A percentile compares a stretch with the other conserved stretches of the same genome.
Evolutionary conservation across 495 filamentous ascomycete species (phyloP).

Genomic region (Talaromyces wortmannii): DNA sequence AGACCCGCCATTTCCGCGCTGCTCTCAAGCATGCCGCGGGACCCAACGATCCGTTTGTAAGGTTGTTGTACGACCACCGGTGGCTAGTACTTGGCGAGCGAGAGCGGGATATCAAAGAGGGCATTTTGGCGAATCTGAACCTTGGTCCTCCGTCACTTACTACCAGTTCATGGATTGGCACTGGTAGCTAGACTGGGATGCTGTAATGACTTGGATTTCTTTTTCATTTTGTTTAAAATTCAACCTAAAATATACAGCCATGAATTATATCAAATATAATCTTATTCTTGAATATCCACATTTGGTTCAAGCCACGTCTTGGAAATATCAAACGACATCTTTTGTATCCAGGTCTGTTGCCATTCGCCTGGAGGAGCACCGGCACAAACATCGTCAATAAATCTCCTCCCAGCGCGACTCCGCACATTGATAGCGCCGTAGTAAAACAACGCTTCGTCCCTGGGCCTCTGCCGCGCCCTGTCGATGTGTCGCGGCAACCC

Average conservation of each 20-base stretch:
- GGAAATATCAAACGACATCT: slow-evolving; percentile 9
- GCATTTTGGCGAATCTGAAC: slow-evolving; percentile 8
- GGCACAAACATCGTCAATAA: slow-evolving; percentile 16
- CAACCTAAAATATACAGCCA: background rate
- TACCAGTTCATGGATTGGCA: too few relatives aligned
- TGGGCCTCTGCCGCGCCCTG: slow-evolving; percentile 4
- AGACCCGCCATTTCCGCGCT: slow-evolving; percentile 15
- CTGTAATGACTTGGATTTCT: too few relatives aligned
- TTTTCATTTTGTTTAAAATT: too few relatives aligned
- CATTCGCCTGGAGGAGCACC: slow-evolving; percentile 5
- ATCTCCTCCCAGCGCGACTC: slow-evolving; percentile 15
- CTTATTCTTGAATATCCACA: too few relatives aligned
- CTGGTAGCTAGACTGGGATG: background rate
- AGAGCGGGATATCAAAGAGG: slow-evolving; percentile 16
- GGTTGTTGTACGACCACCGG: slow-evolving; percentile 20
- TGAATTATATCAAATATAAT: too few relatives aligned
- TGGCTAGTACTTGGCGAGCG: slow-evolving; percentile 22
- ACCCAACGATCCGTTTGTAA: slow-evolving; percentile 26
- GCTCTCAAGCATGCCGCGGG: slow-evolving; percentile 19
- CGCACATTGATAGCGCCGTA: slow-evolving; percentile 18
- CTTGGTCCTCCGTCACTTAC: background rate
- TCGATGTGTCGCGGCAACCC: slow-evolving; percentile 19
- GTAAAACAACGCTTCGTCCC: slow-evolving; percentile 16
- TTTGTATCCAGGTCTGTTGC: slow-evolving; percentile 17
- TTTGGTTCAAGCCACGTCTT: background rate